Evolutionary conservation across 2,329 filamentous ascomycete species (phyloP), one percentile per base, ranked within the genome.

Genomic region (Orbilia blumenaviensis): DNA sequence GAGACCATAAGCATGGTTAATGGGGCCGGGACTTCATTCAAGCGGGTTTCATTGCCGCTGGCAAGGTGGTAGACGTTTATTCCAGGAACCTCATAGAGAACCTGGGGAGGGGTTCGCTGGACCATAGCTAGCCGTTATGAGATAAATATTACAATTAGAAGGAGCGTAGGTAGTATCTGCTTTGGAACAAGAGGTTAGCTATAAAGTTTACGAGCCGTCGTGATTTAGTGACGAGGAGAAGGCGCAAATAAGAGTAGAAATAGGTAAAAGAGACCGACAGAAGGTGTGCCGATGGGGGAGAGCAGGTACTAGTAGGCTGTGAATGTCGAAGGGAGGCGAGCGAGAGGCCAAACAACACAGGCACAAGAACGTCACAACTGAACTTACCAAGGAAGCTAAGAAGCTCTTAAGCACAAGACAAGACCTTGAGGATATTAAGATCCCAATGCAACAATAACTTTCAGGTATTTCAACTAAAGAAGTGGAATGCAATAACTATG

Each of bases 1-100:
- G 94, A 94, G 16, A 98, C 94, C 94, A 98, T 98, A 80, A 98
- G 85, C 68, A 98, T 87, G 21, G 94, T 97, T 64, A 99, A 87
- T 0, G 94, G 93, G 16, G 93, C 91, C 1, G 94, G 93, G 1
- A 91, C 91, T 0, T 91, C 89, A 12, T 93, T 98, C 80, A 99
- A 89, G 12, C 89, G 87, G 67, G 90, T 86, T 84, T 98, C 94
- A 79, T 90, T 88, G 83, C 95, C 94, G 87, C 96, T 89, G 83
- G 93, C 89, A 77, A 98, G 89, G 82, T 97, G 93, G 84, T 93
- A 97, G 78, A 94, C 95, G 78, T 90, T 90, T 81, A 99, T 94
- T 85, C 93, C 93, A 79, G 90, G 89, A 82, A 98, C 87, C 80
- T 89, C 88, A 82, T 90, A 91, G 77, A 91, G 84, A 74, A 91